These are phyloP conservation scores for Phtheirospermum japonicum DNA, from an alignment of 257 asterid genomes.

Conservation along the genomic window DNA sequence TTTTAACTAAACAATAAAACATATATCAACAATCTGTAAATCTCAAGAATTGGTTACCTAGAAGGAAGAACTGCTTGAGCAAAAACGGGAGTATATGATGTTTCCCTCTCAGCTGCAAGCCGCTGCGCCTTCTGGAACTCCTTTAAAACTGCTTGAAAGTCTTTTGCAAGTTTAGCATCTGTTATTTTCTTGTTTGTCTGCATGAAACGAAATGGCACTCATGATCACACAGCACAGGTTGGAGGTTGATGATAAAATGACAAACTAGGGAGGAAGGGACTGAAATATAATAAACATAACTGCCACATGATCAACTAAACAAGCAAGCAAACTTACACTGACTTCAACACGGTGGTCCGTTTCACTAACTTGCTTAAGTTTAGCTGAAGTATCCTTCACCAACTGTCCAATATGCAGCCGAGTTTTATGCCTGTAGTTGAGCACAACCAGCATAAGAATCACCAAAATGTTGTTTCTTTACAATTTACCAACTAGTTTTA, in stretches of 20 bases:
- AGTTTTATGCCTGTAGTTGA: conserved; percentile 69
- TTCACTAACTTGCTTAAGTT: conserved; percentile 88
- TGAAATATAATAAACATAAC: conserved; percentile 2
- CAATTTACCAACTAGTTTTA: no score
- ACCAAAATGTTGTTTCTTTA: neutral
- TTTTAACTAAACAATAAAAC: conserved; percentile 5
- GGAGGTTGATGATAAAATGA: neutral
- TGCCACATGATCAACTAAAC: conserved; percentile 11
- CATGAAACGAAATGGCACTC: conserved; percentile 24
- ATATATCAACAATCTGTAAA: conserved; percentile 15
- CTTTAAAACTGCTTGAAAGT: conserved; percentile 84
- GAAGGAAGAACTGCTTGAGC: conserved; percentile 58
- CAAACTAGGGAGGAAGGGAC: conserved; percentile 12
- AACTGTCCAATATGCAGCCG: conserved; percentile 73
- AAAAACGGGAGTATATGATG: conserved; percentile 67
- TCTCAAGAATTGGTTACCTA: conserved; percentile 40
- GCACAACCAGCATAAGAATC: conserved; percentile 27
- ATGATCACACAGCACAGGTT: conserved; percentile 14
- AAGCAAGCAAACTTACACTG: conserved; percentile 51
- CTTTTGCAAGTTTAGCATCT: conserved; percentile 95
- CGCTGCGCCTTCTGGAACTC: conserved; percentile 85
- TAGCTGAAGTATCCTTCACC: conserved; percentile 79
- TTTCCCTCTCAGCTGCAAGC: conserved; percentile 80
- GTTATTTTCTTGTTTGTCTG: conserved; percentile 86
- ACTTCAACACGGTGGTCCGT: conserved; percentile 63